Evolutionary conservation across 345 rosid genomes (phyloP).

Genomic region (Brassica nigra): DNA sequence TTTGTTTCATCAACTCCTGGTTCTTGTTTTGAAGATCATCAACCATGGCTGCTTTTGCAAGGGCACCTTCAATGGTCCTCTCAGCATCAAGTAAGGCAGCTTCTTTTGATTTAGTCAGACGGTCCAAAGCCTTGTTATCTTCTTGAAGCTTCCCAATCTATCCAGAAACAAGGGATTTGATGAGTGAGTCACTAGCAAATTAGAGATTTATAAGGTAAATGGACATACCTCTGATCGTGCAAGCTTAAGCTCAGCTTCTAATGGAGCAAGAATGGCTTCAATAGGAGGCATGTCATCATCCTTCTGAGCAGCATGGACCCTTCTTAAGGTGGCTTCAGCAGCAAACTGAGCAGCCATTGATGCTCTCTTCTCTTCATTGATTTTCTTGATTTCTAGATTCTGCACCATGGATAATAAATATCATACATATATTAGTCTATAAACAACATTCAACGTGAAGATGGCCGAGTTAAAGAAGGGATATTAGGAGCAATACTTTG

Average conservation of each 20-base stretch:
- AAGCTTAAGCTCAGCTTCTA: slow-evolving; percentile 98
- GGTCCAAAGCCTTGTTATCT: slow-evolving; percentile 97
- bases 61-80: slow-evolving; percentile 84
- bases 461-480: neutral
- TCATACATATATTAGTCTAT: slow-evolving; percentile 4
- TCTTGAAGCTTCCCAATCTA: slow-evolving; percentile 98
- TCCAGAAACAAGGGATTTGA: slow-evolving; percentile 19
- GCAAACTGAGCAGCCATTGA: slow-evolving; percentile 99
- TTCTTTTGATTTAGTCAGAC: slow-evolving; percentile 93
- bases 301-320: slow-evolving; percentile 99
- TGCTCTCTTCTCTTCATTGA: slow-evolving; percentile 97
- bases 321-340: slow-evolving; percentile 98
- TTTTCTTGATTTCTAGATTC: slow-evolving; percentile 98
- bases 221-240: slow-evolving; percentile 80
- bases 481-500: slow-evolving; percentile 52
- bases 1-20: slow-evolving; percentile 96
- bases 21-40: slow-evolving; percentile 99
- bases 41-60: slow-evolving; percentile 93
- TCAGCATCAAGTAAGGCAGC: slow-evolving; percentile 97
- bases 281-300: slow-evolving; percentile 99
- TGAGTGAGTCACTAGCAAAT: neutral
- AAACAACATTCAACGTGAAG: neutral
- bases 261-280: slow-evolving; percentile 98
- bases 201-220: neutral
- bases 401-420: slow-evolving; percentile 36